Base-by-base conservation (phyloP, 1,284 basidiomycete species). In the Microbotryum saponariae region DNA sequence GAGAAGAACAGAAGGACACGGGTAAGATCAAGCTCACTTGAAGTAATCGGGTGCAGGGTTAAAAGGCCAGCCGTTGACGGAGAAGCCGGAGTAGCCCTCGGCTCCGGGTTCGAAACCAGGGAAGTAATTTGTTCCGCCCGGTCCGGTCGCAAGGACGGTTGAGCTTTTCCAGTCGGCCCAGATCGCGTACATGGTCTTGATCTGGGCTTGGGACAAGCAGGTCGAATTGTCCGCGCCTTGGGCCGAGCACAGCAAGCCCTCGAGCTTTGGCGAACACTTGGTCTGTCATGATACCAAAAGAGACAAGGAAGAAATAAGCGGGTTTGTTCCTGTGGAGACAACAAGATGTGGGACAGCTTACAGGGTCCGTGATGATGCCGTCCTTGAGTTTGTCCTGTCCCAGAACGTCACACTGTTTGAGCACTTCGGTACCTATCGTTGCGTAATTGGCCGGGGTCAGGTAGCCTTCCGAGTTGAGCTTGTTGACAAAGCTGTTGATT, bases 331-430 rank as follows among this genome's bases (percentile, higher is more conserved):
- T 31, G 29, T 7, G 29, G 16, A 42, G 6, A 42, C 16, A 6
- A 42, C 2, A 16, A 12, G 14, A 42, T 4, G 37, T 14, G 16
- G 4, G 37, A 12, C 14, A 42, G 29, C 37, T 18, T 14, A 42
- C 37, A 16, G 72, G 65, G 45, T 71, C 58, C 18, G 57, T 58
- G 54, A 74, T 66, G 60, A 74, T 61, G 8, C 69, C 62, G 51
- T 74, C 73, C 33, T 54, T 55, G 27, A 74, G 60, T 8, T 71
- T 70, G 51, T 74, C 73, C 37, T 42, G 37, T 42, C 37, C 37
- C 27, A 71, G 62, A 8, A 44, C 54, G 59, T 74, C 73, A 55
- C 73, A 74, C 48, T 73, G 71, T 1, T 47, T 31, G 4, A 71
- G 51, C 25, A 73, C 70, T 3, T 59, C 58, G 14, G 56, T 49